Percentiles rank a stretch among this genome's conserved stretches.
These are phyloP conservation scores for Andrographis paniculata DNA, from an alignment of 305 asterid genomes.

Conservation along the genomic window DNA sequence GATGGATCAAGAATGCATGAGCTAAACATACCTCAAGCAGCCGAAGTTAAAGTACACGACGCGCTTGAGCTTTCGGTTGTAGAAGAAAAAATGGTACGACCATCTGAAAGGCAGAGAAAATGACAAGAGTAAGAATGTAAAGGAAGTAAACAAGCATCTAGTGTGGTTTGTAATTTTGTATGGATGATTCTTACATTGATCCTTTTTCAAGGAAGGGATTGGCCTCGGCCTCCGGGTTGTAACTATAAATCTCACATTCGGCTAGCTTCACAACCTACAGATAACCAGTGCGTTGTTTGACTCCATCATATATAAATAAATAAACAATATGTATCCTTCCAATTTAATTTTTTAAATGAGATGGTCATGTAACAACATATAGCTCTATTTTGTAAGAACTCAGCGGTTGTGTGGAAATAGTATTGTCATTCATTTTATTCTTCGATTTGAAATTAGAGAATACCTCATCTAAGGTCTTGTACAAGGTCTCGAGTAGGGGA, in stretches of 20 bases:
- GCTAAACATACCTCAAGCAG: conserved; percentile 60
- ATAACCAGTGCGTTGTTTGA: conserved; percentile 13
- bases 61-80: conserved; percentile 81
- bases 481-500: conserved; percentile 56
- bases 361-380: no score
- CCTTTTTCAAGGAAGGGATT: conserved; percentile 81
- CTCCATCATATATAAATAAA: no score
- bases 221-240: conserved; percentile 79
- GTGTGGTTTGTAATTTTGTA: conserved; percentile 6
- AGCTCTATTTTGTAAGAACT: no score
- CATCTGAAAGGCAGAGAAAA: conserved; percentile 42
- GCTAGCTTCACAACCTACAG: conserved; percentile 79
- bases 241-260: conserved; percentile 88
- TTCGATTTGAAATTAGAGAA: conserved; percentile 9
- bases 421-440: not conserved
- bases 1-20: no score
- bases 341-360: no score
- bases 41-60: conserved; percentile 85
- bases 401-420: no score
- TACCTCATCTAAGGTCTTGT: conserved; percentile 94
- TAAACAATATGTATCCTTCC: no score
- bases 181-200: conserved; percentile 51
- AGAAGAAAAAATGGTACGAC: conserved; percentile 94
- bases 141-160: conserved; percentile 4
- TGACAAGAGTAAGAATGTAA: no score